Base-by-base conservation (phyloP, 768 basidiomycete species). In the Leccinellum luteum region DNA sequence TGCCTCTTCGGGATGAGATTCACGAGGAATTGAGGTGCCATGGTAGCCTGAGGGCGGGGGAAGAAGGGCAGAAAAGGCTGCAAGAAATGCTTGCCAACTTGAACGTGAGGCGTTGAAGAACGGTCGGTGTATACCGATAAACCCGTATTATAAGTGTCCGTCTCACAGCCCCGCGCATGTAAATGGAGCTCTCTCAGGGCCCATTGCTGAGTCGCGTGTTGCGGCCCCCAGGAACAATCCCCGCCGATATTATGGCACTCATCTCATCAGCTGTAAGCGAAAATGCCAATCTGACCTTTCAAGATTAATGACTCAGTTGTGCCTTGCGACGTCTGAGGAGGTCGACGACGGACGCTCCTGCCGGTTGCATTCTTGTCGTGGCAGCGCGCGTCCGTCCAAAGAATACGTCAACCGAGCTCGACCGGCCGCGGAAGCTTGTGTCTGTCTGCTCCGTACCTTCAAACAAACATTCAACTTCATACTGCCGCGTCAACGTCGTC, bases 1-100 rank as follows among this genome's bases (percentile, higher is more conserved):
- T 87, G 83, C 59, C 75, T 76, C 55, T 64, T 75, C 21, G 84
- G 84, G 48, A 84, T 51, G 62, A 85, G 68, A 70, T 75, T 83
- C 57, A 62, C 68, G 23, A 82, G 55, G 60, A 85, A 85, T 31
- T 31, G 61, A 10, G 66, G 68, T 19, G 54, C 49, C 66, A 68
- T 68, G 2, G 14, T 23, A 27, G 45, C 47, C 55, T 32, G 23
- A 4, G 30, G n/a, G 2, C 44, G 23, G 43, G 38, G 47, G 14
- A 30, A 43, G 41, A 32, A 23, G 51, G 58, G 53, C 47, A 48
- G 27, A 14, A 27, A 25, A 45, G 35, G 52, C 51, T 48, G 34
- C 21, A 10, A 41, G 41, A 52, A 47, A 19, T 43, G 41, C 41
- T 48, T 35, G 48, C 25, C 27, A 47, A 35, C 28, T 27, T 27